phyloP scores from a whole-genome alignment of 2,329 filamentous ascomycete species.

The Helotiales sp. region DNA sequence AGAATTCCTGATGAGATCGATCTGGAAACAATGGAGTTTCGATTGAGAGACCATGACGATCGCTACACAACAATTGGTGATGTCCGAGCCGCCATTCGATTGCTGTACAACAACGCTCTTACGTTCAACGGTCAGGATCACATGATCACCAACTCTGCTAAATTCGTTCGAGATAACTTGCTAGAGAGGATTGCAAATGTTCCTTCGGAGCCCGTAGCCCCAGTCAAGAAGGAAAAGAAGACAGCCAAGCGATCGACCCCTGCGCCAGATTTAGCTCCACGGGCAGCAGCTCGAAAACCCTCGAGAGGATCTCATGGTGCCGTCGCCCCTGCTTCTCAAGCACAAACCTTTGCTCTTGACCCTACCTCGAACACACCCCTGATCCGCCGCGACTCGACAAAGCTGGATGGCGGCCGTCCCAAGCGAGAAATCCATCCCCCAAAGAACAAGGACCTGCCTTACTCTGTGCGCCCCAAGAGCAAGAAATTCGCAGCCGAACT shows the following conservation, averaged over 20 bases:
- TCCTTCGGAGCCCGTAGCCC: slow-evolving; percentile 52
- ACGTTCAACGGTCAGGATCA: slow-evolving; percentile 83
- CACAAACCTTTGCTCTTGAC: slow-evolving; percentile 71
- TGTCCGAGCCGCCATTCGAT: slow-evolving; percentile 71
- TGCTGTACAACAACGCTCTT: slow-evolving; percentile 77
- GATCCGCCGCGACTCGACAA: slow-evolving; percentile 82
- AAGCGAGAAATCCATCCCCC: slow-evolving; percentile 94
- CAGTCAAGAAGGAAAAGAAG: slow-evolving; percentile 63
- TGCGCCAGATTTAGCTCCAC: slow-evolving; percentile 40
- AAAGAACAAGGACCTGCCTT: slow-evolving; percentile 88
- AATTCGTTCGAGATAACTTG: slow-evolving; percentile 58
- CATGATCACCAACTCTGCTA: slow-evolving; percentile 60
- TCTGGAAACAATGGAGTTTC: slow-evolving; percentile 77
- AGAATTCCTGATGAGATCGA: slow-evolving; percentile 80
- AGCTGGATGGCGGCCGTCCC: slow-evolving; percentile 73
- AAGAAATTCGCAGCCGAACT: slow-evolving; percentile 88
- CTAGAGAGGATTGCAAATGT: slow-evolving; percentile 51
- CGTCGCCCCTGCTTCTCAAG: slow-evolving; percentile 37
- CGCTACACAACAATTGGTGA: slow-evolving; percentile 71
- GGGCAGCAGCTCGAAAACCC: slow-evolving; percentile 38
- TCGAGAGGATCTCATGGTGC: slow-evolving; percentile 34
- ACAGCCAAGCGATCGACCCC: slow-evolving; percentile 42
- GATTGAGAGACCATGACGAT: slow-evolving; percentile 63
- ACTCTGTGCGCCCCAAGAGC: slow-evolving; percentile 82
- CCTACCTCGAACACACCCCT: slow-evolving; percentile 72